Base-by-base conservation (phyloP, 768 basidiomycete species). In the Tricholoma matsutake region DNA sequence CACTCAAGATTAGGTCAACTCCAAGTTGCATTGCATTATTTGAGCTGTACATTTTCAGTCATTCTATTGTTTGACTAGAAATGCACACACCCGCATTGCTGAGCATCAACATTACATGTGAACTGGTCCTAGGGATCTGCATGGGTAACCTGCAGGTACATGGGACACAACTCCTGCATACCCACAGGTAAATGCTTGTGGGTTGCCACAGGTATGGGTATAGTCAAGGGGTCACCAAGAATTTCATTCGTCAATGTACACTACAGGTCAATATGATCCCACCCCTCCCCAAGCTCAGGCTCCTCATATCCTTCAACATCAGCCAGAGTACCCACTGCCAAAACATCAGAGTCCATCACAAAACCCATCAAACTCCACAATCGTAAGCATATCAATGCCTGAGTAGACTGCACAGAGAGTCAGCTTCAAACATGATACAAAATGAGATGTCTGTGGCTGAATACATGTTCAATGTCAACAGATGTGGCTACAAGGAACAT, bases 341-440 rank as follows among this genome's bases (percentile, higher is more conserved):
- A 20, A n/a, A 75, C 47, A 62, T 75, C 72, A 16, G 57, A 35
- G 37, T 65, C 61, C 54, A 63, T 63, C 13, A 75, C 60, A 5
- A 69, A 60, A 1, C 68, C 70, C 13, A 61, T 20, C 16, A 39
- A 45, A 54, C 68, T 69, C 76, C 75, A 77, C 3, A 56, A 54
- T 9, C 71, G 65, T 1, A 76, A 56, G 56, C 76, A 77, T 37
- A 76, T 39, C 6, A 75, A 61, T 2, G 71, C 72, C 13, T 65
- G 59, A 0, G 66, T 73, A 1, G 68, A 64, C 61, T 76, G 67
- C 0, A 64, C 66, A n/a, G 64, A 66, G 9, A 77, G 61, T 64
- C 34, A 63, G 62, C 55, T 73, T 72, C 57, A 47, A 56, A 69
- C 47, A 51, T 76, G 71, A 5, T 67, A 64, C 3, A 77, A 62